Evolutionary conservation across 2,329 filamentous ascomycete genomes (phyloP).

Genomic region (Epichloe glyceriae): DNA sequence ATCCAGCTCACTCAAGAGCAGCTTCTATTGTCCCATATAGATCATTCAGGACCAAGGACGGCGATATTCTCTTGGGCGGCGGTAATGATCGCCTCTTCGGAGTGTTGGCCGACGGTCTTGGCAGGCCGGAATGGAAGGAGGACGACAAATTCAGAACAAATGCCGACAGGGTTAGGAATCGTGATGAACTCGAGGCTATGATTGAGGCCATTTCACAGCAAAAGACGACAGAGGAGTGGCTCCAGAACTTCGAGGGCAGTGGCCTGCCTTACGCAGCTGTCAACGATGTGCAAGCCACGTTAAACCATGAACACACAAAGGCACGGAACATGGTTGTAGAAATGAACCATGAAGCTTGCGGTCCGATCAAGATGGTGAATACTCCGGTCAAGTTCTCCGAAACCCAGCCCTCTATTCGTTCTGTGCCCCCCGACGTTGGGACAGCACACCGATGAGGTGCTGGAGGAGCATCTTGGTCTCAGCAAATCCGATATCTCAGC

Average conservation of each 20-base stretch:
- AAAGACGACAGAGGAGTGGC: constrained; percentile 79
- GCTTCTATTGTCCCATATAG: constrained; percentile 96
- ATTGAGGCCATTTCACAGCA: constrained; percentile 65
- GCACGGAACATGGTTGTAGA: constrained; percentile 85
- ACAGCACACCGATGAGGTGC: constrained; percentile 71
- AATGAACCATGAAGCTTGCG: constrained; percentile 70
- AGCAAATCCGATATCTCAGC: constrained; percentile 42
- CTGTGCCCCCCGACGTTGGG: constrained; percentile 76
- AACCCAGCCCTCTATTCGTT: constrained; percentile 61
- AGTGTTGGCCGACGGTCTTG: constrained; percentile 48
- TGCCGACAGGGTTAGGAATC: constrained; percentile 51
- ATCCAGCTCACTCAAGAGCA: constrained; percentile 19
- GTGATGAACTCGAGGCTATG: constrained; percentile 60
- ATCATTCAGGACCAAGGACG: constrained; percentile 63
- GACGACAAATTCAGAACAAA: constrained; percentile 50
- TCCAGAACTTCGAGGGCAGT: constrained; percentile 72
- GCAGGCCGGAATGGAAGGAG: constrained; percentile 44
- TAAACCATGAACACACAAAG: constrained; percentile 73
- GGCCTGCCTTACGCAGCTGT: constrained; percentile 89
- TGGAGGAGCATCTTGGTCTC: constrained; percentile 51
- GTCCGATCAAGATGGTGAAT: constrained; percentile 79
- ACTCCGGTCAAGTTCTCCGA: constrained; percentile 91
- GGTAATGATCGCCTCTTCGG: constrained; percentile 61
- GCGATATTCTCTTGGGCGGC: constrained; percentile 57
- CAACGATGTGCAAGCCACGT: constrained; percentile 77